A percentile compares a stretch with the other conserved stretches of the same genome.
phyloP scores from a whole-genome alignment of 1,284 basidiomycete species.

The Marasmius fiardii region DNA sequence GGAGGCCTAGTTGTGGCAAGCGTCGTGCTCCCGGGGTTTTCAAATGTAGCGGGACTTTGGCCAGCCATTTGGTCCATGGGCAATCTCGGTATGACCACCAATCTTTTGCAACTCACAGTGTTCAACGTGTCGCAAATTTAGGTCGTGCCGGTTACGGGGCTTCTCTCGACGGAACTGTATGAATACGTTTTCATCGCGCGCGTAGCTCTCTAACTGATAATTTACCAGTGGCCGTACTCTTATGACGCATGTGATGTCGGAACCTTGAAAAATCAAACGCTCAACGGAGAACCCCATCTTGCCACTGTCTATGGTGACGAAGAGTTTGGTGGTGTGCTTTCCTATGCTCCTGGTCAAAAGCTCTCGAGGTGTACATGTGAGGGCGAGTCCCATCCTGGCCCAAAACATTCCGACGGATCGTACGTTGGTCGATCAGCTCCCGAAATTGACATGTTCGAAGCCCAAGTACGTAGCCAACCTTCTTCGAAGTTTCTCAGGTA shows the following conservation, averaged over 20 bases:
- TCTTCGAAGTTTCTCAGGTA: constrained; percentile 5
- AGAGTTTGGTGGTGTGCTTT: constrained; percentile 22
- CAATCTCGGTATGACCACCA: constrained; percentile 38
- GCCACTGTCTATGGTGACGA: constrained; percentile 35
- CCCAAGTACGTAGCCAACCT: constrained; percentile 12
- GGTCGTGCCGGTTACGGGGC: constrained; percentile 47
- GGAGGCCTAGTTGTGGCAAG: constrained; percentile 57
- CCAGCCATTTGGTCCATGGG: constrained; percentile 73
- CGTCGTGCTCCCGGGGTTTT: constrained; percentile 63
- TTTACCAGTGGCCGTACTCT: constrained; percentile 1
- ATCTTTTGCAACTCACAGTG: not conserved
- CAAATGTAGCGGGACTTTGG: constrained; percentile 58
- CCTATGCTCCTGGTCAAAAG: constrained; percentile 59
- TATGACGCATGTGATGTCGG: constrained; percentile 38
- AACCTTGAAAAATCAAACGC: constrained; percentile 55
- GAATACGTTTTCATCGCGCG: constrained; percentile 11
- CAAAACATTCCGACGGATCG: constrained; percentile 37
- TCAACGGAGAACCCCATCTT: constrained; percentile 23
- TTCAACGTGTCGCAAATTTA: not conserved
- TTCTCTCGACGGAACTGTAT: constrained; percentile 42
- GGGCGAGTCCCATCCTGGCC: constrained; percentile 57
- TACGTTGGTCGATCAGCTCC: constrained; percentile 59
- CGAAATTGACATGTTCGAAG: constrained; percentile 66
- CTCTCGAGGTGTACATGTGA: constrained; percentile 63
- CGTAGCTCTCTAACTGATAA: not conserved